These are phyloP conservation scores for Calcarisporium arbuscula DNA, from an alignment of 2,329 filamentous ascomycete genomes.

Conservation along the genomic window DNA sequence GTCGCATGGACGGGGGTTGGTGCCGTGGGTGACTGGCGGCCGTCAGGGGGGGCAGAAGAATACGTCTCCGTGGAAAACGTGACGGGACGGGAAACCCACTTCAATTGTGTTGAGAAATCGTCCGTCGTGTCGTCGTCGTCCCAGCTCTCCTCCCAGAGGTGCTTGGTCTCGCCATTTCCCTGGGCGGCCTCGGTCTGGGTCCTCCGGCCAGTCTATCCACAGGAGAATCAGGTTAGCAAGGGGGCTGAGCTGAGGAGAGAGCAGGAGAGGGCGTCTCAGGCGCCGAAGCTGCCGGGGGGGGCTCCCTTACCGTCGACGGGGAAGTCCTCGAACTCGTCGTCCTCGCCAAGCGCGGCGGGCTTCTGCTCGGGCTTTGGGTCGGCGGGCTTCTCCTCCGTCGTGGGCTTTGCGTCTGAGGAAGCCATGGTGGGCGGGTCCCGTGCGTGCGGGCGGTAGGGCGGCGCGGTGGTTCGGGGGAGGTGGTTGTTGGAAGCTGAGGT, in stretches of 20 bases:
- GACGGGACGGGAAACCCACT: conserved; percentile 49
- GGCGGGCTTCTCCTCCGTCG: conserved; percentile 20
- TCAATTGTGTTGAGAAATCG: conserved; percentile 91
- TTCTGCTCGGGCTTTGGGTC: conserved; percentile 33
- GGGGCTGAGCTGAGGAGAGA: neutral
- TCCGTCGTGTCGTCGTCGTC: conserved; percentile 97
- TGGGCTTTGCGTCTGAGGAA: conserved; percentile 21
- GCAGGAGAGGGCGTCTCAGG: neutral
- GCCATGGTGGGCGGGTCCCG: conserved; percentile 19
- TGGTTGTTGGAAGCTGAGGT: neutral
- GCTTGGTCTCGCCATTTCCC: conserved; percentile 59
- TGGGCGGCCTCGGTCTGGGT: conserved; percentile 80
- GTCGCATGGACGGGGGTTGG: neutral
- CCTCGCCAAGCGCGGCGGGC: conserved; percentile 75
- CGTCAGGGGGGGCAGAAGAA: conserved; percentile 1
- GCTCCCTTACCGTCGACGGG: conserved; percentile 74
- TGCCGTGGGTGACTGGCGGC: conserved; percentile 4
- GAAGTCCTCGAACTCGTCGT: conserved; percentile 99
- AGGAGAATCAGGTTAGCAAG: neutral
- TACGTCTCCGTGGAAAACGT: conserved; percentile 1
- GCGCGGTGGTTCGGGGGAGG: conserved; percentile 9
- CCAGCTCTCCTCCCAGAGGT: conserved; percentile 99
- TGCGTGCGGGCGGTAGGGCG: conserved; percentile 3
- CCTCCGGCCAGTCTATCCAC: conserved; percentile 76
- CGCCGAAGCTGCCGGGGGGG: too few species aligned